These are phyloP conservation scores for Pythium utonaiense DNA, from an alignment of 352 stramenopile genomes.

Conservation along the genomic window DNA sequence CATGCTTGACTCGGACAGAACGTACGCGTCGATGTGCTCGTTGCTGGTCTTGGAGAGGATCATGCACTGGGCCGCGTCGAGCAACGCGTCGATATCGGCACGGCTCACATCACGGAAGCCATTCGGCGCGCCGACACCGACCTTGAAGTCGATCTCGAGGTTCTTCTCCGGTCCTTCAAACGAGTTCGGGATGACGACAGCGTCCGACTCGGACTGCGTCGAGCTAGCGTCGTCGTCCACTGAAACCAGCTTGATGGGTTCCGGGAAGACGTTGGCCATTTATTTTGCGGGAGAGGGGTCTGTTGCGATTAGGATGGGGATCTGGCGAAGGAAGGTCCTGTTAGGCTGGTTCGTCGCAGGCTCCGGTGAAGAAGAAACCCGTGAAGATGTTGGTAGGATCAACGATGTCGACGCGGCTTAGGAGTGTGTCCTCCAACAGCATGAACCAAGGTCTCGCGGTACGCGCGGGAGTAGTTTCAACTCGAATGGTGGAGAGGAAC, in stretches of 20 bases:
- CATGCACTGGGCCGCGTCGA: slow-evolving; percentile 93
- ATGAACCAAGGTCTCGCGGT: slow-evolving; percentile 54
- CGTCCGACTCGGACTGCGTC: slow-evolving; percentile 68
- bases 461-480: slow-evolving; percentile 19
- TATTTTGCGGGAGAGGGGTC: slow-evolving; percentile 7
- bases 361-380: slow-evolving; percentile 89
- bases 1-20: slow-evolving; percentile 95
- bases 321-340: slow-evolving; percentile 22
- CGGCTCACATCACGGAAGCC: slow-evolving; percentile 91
- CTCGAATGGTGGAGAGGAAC: slow-evolving; percentile 20
- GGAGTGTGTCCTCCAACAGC: slow-evolving; percentile 68
- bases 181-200: slow-evolving; percentile 58
- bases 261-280: slow-evolving; percentile 59
- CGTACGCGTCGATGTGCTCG: slow-evolving; percentile 94
- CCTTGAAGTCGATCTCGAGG: slow-evolving; percentile 93
- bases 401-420: slow-evolving; percentile 79
- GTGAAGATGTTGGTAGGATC: slow-evolving; percentile 86
- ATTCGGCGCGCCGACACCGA: slow-evolving; percentile 48
- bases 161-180: slow-evolving; percentile 99
- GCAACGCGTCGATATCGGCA: slow-evolving; percentile 92
- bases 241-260: slow-evolving; percentile 58
- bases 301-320: background rate
- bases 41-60: slow-evolving; percentile 97
- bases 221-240: slow-evolving; percentile 65
- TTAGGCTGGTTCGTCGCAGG: slow-evolving; percentile 88